Conservation (phyloP, 495 filamentous ascomycete species). For the Penicillium robsamsonii region DNA sequence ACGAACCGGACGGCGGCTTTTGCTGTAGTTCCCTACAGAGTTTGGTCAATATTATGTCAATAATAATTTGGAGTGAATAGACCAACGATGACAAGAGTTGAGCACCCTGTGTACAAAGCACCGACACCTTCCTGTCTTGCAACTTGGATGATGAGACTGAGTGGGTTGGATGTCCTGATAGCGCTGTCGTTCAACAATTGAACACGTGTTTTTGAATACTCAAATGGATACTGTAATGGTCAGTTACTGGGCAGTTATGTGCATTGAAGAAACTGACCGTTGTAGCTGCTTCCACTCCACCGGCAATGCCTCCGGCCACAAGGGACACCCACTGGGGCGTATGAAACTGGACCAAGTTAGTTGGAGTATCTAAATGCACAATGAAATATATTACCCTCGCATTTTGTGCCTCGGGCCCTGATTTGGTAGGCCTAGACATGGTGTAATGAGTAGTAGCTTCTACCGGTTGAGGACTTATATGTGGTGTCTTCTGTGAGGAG, state of each 20-base stretch:
- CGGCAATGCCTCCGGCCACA: conserved; percentile 53
- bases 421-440: background rate
- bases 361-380: background rate
- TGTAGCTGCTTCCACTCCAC: conserved; percentile 52
- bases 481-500: too few species aligned
- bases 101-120: conserved; percentile 64
- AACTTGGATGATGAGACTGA: conserved; percentile 49
- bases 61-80: background rate
- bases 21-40: conserved; percentile 48
- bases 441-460: background rate
- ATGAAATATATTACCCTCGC: background rate
- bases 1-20: conserved; percentile 68
- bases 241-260: background rate
- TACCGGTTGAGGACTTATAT: too few species aligned
- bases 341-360: conserved; percentile 2
- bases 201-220: conserved; percentile 65
- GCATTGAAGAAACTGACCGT: conserved; percentile 34
- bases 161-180: conserved; percentile 48
- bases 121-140: conserved; percentile 53
- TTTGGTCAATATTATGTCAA: background rate
- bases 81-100: conserved; percentile 52
- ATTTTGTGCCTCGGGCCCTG: background rate
- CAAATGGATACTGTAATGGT: conserved; percentile 57
- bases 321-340: conserved; percentile 45
- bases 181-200: conserved; percentile 52